Base-by-base conservation (phyloP, 2,329 filamentous ascomycete genomes). In the Aureobasidium sp. region DNA sequence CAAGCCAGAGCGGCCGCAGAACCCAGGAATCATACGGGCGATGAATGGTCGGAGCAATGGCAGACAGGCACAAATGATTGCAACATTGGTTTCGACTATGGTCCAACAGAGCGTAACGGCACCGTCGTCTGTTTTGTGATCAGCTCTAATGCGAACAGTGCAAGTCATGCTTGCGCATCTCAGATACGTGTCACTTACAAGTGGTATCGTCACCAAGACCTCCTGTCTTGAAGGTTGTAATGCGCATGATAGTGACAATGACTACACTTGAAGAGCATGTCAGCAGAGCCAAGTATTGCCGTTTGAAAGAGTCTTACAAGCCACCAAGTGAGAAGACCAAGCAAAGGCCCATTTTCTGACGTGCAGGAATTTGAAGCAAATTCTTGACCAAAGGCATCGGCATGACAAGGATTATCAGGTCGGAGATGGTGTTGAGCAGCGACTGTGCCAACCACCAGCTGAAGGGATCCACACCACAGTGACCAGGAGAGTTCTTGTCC, bases 401-500 rank as follows among this genome's bases (percentile, higher is more conserved):
- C 15, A 72, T 60, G 24, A 65, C 22, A 37, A 71, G 62, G 12
- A 71, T 65, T 22, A 70, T 50, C 39, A 69, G 61, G 56, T 72
- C 70, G 6, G 67, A 70, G 12, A 67, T 44, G 42, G 69, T 67
- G 52, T 72, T 72, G 15, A 59, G 60, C 1, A 64, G 60, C 27
- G 60, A 61, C 22, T 61, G 60, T 40, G 60, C 37, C 39, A 61
- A 14, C 68, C 68, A 70, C 61, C 68, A 68, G 37, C 52, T 62
- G 35, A 64, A 63, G 4, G 62, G 64, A 45, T 69, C 62, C 62
- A 73, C 49, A 11, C 31, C 70, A 63, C 72, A 74, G 47, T 64
- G 66, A n/a, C 65, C 70, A 5, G 64, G 60, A 33, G 72, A 68
- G 9, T 62, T 66, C 29, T 67, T 67, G 54, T 73, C 68, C 72